Evolutionary conservation across 2,329 filamentous ascomycete genomes (phyloP), one percentile per base, ranked within the genome.

Genomic region (Penicillium freii): DNA sequence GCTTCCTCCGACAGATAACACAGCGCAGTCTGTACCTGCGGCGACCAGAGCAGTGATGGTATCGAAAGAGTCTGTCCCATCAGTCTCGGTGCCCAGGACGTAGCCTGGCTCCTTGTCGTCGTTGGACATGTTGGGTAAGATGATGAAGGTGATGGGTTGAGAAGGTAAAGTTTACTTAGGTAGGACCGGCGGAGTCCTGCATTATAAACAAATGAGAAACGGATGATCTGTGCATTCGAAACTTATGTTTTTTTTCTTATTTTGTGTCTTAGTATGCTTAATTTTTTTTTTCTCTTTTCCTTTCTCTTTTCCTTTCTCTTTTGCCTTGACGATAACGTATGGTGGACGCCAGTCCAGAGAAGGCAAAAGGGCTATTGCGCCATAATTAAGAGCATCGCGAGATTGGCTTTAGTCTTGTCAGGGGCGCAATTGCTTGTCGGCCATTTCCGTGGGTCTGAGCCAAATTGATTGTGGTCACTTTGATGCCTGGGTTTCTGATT

Each of bases 1-100:
- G 42, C 31, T 25, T n/a, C 6, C 27, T 5, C 8, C 4, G 40
- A 33, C 11, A 17, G 3, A 9, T 15, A 44, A 31, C 11, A 3
- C 6, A 43, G 31, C 1, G 6, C 17, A 27, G 13, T 34, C 5
- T 51, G 2, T 19, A 66, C 64, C 64, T 59, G 62, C 64, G 4
- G 62, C 63, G 9, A 66, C 60, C 29, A 66, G 42, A 6, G 63
- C 64, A 13, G 54, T 60, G 51, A 66, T 66, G 1, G 58, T 60
- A n/a, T 65, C 60, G 6, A 62, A 19, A 0, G 62, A 64, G 23
- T 47, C 54, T 5, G 59, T 50, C 11, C 43, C 58, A 44, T 63
- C 56, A 1, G 51, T 36, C 4, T 65, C 62, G 0, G 57, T 54
- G 7, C 52, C 62, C 15, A 56, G 47, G 3, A 43, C 47, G 6